Base-by-base conservation (phyloP, 192 early-diverging fungal species). In the Linnemannia exigua region DNA sequence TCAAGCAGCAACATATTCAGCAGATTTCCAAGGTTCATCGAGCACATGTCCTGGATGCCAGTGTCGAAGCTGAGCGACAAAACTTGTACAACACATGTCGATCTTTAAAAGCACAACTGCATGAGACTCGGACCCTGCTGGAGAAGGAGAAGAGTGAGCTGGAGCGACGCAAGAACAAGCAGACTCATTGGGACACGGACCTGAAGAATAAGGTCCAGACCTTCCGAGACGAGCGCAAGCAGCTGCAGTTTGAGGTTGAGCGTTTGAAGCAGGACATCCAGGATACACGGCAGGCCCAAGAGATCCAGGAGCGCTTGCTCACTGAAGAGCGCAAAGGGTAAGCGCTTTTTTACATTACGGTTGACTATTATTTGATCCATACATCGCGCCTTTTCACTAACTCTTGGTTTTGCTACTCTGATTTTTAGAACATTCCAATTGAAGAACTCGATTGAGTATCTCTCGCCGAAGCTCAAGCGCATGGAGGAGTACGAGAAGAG, bases 1-100 rank as follows among this genome's bases (percentile, higher is more conserved):
- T 93, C 48, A 90, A 91, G 70, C 92, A 93, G 67, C 92, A 93
- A 36, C 91, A 93, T 50, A 81, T 93, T 12, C 92, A 93, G 75
- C 92, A 93, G 61, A 93, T 93, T 54, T 90, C 89, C 25, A 79
- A 89, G 68, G 81, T 93, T 5, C 90, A 93, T 77, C 88, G 88
- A 25, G 90, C 91, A 36, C 92, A 91, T 81, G 88, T 93, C 5
- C 76, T 90, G 41, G 92, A 92, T 81, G 90, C 80, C 14, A 87
- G 88, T 41, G 88, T 89, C 0, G 90, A 92, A 67, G 92, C 92
- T 0, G 89, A 91, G 68, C 79, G 89, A 67, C 90, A 92, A 69
- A 85, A 79, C 66, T 67, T 89, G 81, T 91, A 91, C 61, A 91
- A 89, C 78, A 89, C 90, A 0, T 90, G 81, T 33, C 86, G 87